Evolutionary conservation across 805 yeast species (phyloP).

Genomic region (Candida patagonica): DNA sequence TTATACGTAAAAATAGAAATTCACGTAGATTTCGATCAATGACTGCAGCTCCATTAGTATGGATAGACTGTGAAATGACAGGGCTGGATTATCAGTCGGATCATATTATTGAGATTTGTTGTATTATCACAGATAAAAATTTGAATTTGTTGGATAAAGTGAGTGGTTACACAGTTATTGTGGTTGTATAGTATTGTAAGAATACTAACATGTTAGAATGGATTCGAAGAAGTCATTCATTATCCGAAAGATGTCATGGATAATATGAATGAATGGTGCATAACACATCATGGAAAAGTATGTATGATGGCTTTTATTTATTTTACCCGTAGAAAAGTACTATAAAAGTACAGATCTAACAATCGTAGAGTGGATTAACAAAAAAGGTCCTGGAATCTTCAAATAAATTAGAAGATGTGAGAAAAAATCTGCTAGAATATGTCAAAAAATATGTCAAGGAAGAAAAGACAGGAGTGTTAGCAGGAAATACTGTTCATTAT

Average conservation of each 20-base stretch:
- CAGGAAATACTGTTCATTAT: constrained; percentile 90
- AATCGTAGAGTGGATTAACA: constrained; percentile 49
- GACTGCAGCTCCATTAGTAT: constrained; percentile 42
- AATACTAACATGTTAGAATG: constrained; percentile 26
- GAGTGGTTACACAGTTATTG: constrained; percentile 1
- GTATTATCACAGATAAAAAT: constrained; percentile 78
- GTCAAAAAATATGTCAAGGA: constrained; percentile 45
- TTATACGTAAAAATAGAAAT: not conserved
- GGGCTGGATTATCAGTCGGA: constrained; percentile 79
- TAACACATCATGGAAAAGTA: constrained; percentile 59
- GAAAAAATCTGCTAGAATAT: constrained; percentile 54
- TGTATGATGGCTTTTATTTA: constrained; percentile 22
- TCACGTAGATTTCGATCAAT: constrained; percentile 2
- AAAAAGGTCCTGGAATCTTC: constrained; percentile 50
- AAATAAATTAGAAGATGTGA: constrained; percentile 52
- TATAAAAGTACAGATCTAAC: constrained; percentile 1
- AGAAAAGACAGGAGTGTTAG: constrained; percentile 56
- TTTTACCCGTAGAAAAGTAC: not conserved
- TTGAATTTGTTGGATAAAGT: constrained; percentile 55
- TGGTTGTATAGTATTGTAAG: not conserved
- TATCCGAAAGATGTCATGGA: constrained; percentile 53
- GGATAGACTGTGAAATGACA: constrained; percentile 99
- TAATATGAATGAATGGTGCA: constrained; percentile 84
- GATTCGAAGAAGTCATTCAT: constrained; percentile 77
- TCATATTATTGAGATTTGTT: constrained; percentile 83